These are phyloP conservation scores for Talaromyces amestolkiae DNA, from an alignment of 2,329 filamentous ascomycete genomes.

Conservation along the genomic window DNA sequence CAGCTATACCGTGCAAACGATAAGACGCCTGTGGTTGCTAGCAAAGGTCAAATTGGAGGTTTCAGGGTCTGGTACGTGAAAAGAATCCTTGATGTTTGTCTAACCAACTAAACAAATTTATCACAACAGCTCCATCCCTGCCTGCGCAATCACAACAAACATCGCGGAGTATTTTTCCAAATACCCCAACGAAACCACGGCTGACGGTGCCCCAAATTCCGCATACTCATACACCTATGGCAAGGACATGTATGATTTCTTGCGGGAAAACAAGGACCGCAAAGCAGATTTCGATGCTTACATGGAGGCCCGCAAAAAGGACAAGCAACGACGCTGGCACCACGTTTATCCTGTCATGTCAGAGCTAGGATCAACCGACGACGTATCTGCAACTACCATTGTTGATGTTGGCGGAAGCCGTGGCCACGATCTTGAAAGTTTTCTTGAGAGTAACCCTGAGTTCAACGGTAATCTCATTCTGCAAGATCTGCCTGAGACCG, in stretches of 20 bases:
- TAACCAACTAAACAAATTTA: neutral
- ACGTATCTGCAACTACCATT: neutral
- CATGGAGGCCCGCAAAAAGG: neutral
- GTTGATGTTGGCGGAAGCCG: neutral
- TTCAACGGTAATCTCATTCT: neutral
- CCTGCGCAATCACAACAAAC: neutral
- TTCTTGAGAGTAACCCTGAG: neutral
- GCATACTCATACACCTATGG: neutral
- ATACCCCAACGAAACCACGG: neutral
- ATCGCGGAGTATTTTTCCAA: neutral
- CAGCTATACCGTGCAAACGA: neutral
- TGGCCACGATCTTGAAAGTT: neutral
- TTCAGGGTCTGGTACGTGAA: neutral
- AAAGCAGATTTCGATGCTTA: conserved; percentile 6
- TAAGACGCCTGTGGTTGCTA: neutral
- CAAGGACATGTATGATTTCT: neutral
- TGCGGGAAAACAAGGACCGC: neutral
- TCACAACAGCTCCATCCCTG: neutral
- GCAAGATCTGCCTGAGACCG: conserved; percentile 2
- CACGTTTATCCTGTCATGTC: conserved; percentile 2
- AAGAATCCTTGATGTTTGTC: neutral
- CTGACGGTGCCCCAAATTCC: neutral
- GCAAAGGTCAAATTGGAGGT: neutral
- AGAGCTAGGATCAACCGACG: neutral
- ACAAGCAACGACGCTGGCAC: neutral